Conservation (phyloP, 805 yeast genomes). For the Ogataea nitratoaversa region DNA sequence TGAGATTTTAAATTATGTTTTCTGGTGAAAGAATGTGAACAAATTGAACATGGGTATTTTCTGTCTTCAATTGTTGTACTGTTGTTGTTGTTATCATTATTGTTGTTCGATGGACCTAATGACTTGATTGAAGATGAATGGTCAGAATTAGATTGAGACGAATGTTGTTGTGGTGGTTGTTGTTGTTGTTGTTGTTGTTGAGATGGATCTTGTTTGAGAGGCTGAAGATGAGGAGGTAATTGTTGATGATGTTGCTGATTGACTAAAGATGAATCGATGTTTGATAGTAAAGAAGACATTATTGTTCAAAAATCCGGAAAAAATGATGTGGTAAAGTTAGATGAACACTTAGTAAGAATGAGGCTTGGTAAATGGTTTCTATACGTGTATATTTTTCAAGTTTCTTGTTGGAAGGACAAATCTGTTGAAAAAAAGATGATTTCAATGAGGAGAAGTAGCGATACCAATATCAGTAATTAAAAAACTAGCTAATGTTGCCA, state of each 20-base stretch:
- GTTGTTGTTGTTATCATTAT: conserved; percentile 12
- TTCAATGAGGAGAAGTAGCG: too few species aligned
- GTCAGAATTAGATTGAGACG: too few species aligned
- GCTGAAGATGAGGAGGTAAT: background rate
- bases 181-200: conserved; percentile 13
- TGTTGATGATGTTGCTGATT: background rate
- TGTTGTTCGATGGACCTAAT: background rate
- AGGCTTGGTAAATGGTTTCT: too few species aligned
- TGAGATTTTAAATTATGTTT: conserved; percentile 74
- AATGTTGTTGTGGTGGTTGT: conserved; percentile 3
- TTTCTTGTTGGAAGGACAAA: too few species aligned
- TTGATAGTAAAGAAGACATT: background rate
- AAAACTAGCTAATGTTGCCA: too few species aligned
- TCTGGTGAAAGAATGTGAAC: conserved; percentile 63
- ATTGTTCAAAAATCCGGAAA: too few species aligned
- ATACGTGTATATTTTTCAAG: too few species aligned
- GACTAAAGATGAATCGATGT: conserved; percentile 1
- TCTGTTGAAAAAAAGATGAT: too few species aligned
- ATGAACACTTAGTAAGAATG: too few species aligned
- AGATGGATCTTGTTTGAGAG: background rate
- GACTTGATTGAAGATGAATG: background rate
- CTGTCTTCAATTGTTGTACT: conserved; percentile 24
- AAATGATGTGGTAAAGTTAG: too few species aligned
- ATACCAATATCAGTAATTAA: too few species aligned
- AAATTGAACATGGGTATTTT: conserved; percentile 49